Conservation (phyloP, 1,284 basidiomycete species). For the Austroboletus novae-zelandiae region DNA sequence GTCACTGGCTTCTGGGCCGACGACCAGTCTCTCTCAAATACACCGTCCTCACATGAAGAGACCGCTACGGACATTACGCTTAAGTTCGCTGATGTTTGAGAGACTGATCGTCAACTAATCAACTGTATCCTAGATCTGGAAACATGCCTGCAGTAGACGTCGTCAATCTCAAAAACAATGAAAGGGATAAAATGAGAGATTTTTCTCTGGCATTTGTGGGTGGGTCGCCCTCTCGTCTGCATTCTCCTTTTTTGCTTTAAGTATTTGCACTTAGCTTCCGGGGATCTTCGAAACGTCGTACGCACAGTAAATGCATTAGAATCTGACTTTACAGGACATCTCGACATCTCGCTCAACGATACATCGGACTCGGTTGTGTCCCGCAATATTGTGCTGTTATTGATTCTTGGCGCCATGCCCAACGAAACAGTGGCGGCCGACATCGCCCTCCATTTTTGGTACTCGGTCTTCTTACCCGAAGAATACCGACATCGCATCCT, state of each 20-base stretch:
- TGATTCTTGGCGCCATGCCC: slow-evolving; percentile 33
- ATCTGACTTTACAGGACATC: slow-evolving; percentile 19
- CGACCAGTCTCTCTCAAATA: not conserved
- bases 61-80: not conserved
- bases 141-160: slow-evolving; percentile 32
- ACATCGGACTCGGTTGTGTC: slow-evolving; percentile 20
- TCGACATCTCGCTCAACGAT: slow-evolving; percentile 39
- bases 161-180: slow-evolving; percentile 40
- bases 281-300: slow-evolving; percentile 23
- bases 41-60: not conserved
- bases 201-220: slow-evolving; percentile 38
- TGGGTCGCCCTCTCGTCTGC: slow-evolving; percentile 8
- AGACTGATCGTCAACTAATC: not conserved
- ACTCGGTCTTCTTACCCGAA: slow-evolving; percentile 38
- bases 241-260: slow-evolving; percentile 1
- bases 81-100: slow-evolving; percentile 14
- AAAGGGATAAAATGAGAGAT: slow-evolving; percentile 35
- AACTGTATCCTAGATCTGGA: slow-evolving; percentile 3
- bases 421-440: slow-evolving; percentile 35
- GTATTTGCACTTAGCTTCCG: slow-evolving; percentile 12
- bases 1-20: not conserved
- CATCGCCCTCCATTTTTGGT: slow-evolving; percentile 44
- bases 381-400: slow-evolving; percentile 38
- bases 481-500: slow-evolving; percentile 29
- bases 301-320: slow-evolving; percentile 25